Percentiles rank a stretch among this genome's conserved stretches.
Conservation (phyloP, 495 filamentous ascomycete genomes). For the Jackrogersella minutella region DNA sequence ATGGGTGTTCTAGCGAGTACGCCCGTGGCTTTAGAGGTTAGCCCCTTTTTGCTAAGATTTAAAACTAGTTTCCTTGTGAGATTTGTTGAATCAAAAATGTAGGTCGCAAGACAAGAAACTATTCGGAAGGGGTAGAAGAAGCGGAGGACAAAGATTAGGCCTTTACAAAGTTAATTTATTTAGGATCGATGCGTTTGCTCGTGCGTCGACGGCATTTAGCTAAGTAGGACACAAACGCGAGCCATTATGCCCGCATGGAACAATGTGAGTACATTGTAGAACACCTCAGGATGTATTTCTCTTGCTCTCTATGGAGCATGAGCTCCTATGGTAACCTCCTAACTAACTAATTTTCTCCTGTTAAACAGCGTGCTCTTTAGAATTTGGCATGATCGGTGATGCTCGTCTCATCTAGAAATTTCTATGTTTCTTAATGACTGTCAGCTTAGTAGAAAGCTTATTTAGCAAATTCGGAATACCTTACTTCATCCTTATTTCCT, state of each 20-base stretch:
- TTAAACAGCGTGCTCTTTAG: neutral
- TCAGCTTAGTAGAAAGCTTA: neutral
- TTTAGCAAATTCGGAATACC: neutral
- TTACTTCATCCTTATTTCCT: neutral
- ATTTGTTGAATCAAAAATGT: neutral
- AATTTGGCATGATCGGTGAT: neutral
- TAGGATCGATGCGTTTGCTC: neutral
- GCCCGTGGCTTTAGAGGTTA: neutral
- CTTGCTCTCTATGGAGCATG: neutral
- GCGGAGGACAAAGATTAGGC: neutral
- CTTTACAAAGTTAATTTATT: neutral
- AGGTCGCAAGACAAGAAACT: neutral
- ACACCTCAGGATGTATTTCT: neutral
- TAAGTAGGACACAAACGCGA: neutral
- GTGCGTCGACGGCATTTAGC: neutral
- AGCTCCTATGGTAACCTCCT: neutral
- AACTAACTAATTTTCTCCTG: neutral
- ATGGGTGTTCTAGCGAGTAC: neutral
- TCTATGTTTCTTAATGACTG: neutral
- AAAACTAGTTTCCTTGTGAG: neutral
- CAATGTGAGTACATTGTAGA: neutral
- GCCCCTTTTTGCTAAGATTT: neutral
- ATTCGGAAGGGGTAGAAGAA: neutral
- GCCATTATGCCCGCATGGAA: neutral
- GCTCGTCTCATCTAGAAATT: conserved; percentile 1